A percentile compares a stretch with the other conserved stretches of the same genome.
These are phyloP conservation scores for Hypoxylon cercidicola DNA, from an alignment of 495 filamentous ascomycete genomes.

Conservation along the genomic window DNA sequence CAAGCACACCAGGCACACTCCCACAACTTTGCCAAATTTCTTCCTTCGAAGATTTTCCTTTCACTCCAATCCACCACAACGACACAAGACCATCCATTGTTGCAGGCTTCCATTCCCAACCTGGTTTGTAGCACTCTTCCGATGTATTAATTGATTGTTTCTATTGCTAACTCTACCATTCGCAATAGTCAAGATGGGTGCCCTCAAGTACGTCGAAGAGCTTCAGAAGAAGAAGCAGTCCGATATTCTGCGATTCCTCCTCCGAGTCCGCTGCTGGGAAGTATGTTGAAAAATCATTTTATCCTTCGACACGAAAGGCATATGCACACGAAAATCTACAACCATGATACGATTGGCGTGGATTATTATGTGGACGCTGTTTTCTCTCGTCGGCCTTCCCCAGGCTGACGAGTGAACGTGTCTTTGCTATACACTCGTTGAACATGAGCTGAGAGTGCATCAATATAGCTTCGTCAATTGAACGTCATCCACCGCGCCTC, in stretches of 20 bases:
- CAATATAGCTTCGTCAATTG: slow-evolving; percentile 99
- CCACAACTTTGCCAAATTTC: slow-evolving; percentile 45
- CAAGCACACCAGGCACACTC: slow-evolving; percentile 27
- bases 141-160: slow-evolving; percentile 7
- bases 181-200: slow-evolving; percentile 75
- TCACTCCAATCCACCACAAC: slow-evolving; percentile 36
- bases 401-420: slow-evolving; percentile 32
- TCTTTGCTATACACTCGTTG: slow-evolving; percentile 98
- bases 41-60: slow-evolving; percentile 37
- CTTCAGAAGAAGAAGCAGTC: slow-evolving; percentile 99
- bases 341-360: slow-evolving; percentile 41
- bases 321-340: slow-evolving; percentile 45
- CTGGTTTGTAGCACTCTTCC: slow-evolving; percentile 43
- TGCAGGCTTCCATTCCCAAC: slow-evolving; percentile 48
- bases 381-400: slow-evolving; percentile 39
- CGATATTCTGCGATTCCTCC: slow-evolving; percentile 98
- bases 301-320: slow-evolving; percentile 41
- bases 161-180: slow-evolving; percentile 34
- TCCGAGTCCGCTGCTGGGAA: slow-evolving; percentile 99
- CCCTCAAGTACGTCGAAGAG: slow-evolving; percentile 99
- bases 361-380: slow-evolving; percentile 50
- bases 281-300: slow-evolving; percentile 73
- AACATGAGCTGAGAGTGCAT: slow-evolving; percentile 99
- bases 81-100: slow-evolving; percentile 49
- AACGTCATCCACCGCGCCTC: slow-evolving; percentile 99